Evolutionary conservation across 148 eudicot species (phyloP), one percentile per base, ranked within the genome.

Genomic region (Spergularia marina): DNA sequence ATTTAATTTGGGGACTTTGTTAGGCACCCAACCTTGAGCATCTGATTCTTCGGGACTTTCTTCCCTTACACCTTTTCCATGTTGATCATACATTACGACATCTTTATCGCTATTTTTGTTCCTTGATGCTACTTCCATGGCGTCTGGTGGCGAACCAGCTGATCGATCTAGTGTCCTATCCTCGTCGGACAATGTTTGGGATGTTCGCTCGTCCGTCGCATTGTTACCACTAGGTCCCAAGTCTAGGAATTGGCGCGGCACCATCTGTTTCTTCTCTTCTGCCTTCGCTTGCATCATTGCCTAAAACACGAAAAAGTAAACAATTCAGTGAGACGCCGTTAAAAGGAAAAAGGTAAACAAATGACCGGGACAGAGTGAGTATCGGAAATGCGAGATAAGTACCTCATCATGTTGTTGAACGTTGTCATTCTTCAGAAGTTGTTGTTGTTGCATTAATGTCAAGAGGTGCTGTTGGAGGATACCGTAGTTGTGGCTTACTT

Each of bases 171-270:
- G 30, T 21, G 90, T 88, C 74, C 83, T 85, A 62, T 90, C 91
- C 61, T 87, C 97, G 0, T 87, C 93, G 0, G 95, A 90, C 21
- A 90, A 79, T 0, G 97, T 84, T 62, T 83, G 82, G 0, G 97
- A 86, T 11, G 80, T 76, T 25, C 16, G 73, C 10, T 86, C 88
- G 10, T 78, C 81, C 2, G 76, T 61, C 53, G 68, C 79, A 10
- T 44, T 25, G 20, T 74, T 61, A 7, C 25, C 66, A 59, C 83
- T 52, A 1, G 82, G 87, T 13, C 77, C 85, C 68, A 89, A 72
- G 53, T 93, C 91, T 57, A 91, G 12, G 77, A 89, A 88, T 65
- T 89, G 96, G 20, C 90, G 85, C 16, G 96, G 87, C 71, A 83
- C 80, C 9, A 81, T 59, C 20, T 65, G 74, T 23, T 75, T 81